A percentile compares a stretch with the other conserved stretches of the same genome.
These are phyloP conservation scores for Aurantiochytrium sp. DNA, from an alignment of 108 stramenopile species.

Conservation along the genomic window DNA sequence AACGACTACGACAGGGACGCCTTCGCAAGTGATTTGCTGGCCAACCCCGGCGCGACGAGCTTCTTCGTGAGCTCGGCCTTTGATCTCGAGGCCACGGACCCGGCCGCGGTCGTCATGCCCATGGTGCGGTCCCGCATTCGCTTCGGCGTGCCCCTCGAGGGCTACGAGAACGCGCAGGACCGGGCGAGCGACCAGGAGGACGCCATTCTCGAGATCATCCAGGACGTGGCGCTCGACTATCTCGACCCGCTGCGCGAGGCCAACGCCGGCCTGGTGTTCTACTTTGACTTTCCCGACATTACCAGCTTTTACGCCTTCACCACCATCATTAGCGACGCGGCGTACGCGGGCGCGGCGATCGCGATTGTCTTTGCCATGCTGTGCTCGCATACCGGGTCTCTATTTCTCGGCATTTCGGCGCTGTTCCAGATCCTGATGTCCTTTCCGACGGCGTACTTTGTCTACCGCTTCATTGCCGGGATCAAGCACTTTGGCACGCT, in stretches of 20 bases:
- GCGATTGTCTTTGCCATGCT: neutral
- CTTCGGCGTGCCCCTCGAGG: slow-evolving; percentile 1
- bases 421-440: slow-evolving; percentile 34
- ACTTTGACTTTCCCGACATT: neutral
- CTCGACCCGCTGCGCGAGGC: neutral
- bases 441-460: slow-evolving; percentile 27
- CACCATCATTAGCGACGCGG: neutral
- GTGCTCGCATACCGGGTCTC: neutral
- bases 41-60: neutral
- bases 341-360: neutral
- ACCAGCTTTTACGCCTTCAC: neutral
- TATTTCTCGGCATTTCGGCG: neutral
- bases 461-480: slow-evolving; percentile 33
- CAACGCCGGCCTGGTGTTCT: neutral
- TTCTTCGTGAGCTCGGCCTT: neutral
- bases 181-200: neutral
- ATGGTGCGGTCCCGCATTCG: neutral
- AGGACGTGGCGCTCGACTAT: neutral
- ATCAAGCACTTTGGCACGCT: slow-evolving; percentile 33
- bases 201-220: neutral
- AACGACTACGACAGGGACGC: neutral
- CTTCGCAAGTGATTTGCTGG: neutral
- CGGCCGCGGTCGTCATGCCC: neutral
- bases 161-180: slow-evolving; percentile 1
- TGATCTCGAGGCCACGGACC: neutral